Evolutionary conservation across 2,329 filamentous ascomycete species (phyloP).

Genomic region (Diaporthe sp.): DNA sequence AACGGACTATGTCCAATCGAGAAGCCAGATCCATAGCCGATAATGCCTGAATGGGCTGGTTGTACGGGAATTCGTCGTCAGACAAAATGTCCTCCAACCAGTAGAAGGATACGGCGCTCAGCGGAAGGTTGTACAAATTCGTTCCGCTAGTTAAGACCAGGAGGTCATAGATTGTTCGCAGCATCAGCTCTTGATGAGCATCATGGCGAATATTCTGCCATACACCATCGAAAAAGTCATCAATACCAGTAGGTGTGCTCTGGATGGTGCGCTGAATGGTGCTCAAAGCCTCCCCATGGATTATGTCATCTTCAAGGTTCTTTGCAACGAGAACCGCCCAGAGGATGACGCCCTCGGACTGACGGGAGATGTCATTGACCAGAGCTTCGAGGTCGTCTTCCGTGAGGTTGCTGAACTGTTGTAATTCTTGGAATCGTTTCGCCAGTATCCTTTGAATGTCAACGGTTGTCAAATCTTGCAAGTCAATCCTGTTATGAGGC

Average conservation of each 20-base stretch:
- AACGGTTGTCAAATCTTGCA: not conserved
- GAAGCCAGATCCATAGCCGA: not conserved
- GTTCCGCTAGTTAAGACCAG: not conserved
- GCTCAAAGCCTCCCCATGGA: not conserved
- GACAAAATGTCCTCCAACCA: not conserved
- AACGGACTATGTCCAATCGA: not conserved
- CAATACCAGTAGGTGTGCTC: not conserved
- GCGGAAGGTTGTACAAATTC: too few relatives aligned
- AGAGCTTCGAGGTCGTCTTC: not conserved
- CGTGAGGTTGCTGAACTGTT: not conserved
- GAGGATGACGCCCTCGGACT: conserved; percentile 11
- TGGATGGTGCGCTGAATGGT: not conserved
- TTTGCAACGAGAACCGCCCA: not conserved
- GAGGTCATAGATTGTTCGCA: not conserved
- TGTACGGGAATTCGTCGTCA: not conserved
- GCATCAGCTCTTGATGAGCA: not conserved
- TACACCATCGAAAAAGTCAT: not conserved
- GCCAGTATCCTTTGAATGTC: not conserved
- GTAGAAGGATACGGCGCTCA: not conserved
- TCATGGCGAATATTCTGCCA: not conserved
- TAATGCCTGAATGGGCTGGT: not conserved
- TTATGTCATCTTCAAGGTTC: not conserved
- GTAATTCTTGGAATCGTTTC: too few relatives aligned
- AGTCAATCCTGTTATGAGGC: not conserved
- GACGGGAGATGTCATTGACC: not conserved